Evolutionary conservation across 2,329 filamentous ascomycete genomes (phyloP), one percentile per base, ranked within the genome.

Genomic region (Fusarium nygamai): DNA sequence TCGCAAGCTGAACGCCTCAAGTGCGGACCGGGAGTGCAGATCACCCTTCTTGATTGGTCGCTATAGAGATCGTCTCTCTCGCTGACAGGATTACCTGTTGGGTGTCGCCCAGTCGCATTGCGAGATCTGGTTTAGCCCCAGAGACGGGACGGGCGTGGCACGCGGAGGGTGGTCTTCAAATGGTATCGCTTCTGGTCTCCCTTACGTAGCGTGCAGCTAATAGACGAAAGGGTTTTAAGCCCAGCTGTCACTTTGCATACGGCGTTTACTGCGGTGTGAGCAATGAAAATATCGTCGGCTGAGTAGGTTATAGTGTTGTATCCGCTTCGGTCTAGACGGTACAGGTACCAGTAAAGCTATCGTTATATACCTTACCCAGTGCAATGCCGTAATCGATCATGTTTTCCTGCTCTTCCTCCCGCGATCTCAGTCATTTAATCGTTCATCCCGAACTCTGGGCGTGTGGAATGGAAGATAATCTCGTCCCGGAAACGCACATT

Each of bases 401-500:
- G 34, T 47, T 41, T 53, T 34, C 17, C 20, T 59, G 13, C 27
- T 57, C 24, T 27, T 60, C 46, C n/a, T 46, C 36, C n/a, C 43
- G 46, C 11, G 19, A 41, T 24, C 22, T 46, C 27, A 51, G 29
- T 39, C 29, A 43, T 38, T 16, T 24, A 51, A 20, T 24, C 14
- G 20, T 41, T 39, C 19, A 19, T 47, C 41, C 29, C 31, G 54
- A n/a, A 33, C 47, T 56, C n/a, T 53, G 8, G 34, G 22, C 20
- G 24, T 43, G 20, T 66, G 73, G 73, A 67, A 76, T 74, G 68
- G 60, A 16, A 16, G 20, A 54, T 34, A 46, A 44, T 39, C 27
- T 48, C 31, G 46, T 50, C 71, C 51, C 17, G 38, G 62, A 62
- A 48, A 75, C 71, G 59, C 54, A 60, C 71, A 73, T 73, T 70